Base-by-base conservation (phyloP, 2,329 filamentous ascomycete species). In the Microascus cirrosus region DNA sequence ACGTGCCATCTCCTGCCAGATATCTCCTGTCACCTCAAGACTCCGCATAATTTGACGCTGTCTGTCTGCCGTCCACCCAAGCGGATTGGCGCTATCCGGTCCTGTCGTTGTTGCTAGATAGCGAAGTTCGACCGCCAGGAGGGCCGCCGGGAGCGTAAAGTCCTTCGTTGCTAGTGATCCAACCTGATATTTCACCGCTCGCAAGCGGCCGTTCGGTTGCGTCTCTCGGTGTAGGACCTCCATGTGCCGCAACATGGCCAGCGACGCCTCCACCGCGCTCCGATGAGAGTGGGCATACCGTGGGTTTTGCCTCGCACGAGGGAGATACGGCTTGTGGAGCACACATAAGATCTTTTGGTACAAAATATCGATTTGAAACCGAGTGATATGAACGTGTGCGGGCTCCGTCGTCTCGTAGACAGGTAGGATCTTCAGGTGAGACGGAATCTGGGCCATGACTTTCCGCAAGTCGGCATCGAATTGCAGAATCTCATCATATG, bases 321-420 rank as follows among this genome's bases (percentile, higher is more conserved):
- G 77, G 59, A 96, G 80, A 69, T 94, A 96, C 62, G 91, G 91
- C 55, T 91, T 82, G 70, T 99, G 94, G 45, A 99, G 80, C 24
- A 96, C 82, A 65, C 90, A 95, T 65, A 95, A 80, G 20, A 91
- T 88, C 72, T 95, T 96, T 62, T 95, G 85, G 67, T 91, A 95
- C 5, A 96, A 74, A 55, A 94, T 86, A 61, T 94, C 89, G 35
- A 96, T 75, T 59, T 87, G 88, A 68, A 91, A 92, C 32, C 92
- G 85, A 56, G 92, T 87, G 74, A 95, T 87, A 59, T 96, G 85
- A 60, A 94, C 81, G 28, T 90, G 89, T 69, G 94, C 84, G 20
- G 95, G 85, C 65, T 96, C 92, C 53, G 85, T 78, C 4, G 83
- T 85, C 58, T 90, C 86, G 59, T 92, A 86, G 59, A 95, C 78